Evolutionary conservation across 306 rosid species (phyloP), one percentile per base, ranked within the genome.

Genomic region (Abrus pulchellus): DNA sequence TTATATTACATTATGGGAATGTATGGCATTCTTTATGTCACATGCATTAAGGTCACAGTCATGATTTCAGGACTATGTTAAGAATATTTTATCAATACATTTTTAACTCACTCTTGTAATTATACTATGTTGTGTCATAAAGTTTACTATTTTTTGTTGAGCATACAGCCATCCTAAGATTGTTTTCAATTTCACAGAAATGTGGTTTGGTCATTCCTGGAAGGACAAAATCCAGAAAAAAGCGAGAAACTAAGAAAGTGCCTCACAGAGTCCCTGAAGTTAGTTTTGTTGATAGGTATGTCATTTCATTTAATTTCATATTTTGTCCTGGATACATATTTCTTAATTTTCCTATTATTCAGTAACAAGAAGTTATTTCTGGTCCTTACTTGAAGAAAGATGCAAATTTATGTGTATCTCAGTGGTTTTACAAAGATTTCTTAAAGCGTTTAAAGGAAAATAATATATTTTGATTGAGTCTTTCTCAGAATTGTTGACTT

Each of bases 211-310:
- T 53, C 63, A 62, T 76, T 82, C 76, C 20, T 88, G 77, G 77
- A 93, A 94, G 99, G 94, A 85, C 84, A 88, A 69, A 69, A 83
- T 82, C 87, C 92, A 43, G 93, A 85, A 66, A 91, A 85, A 83
- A 87, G 87, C 88, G 91, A 78, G 82, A 91, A 83, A 79, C 75
- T 94, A 68, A 91, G 89, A 62, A 84, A 66, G 48, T 62, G 86
- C 89, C 89, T 94, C 75, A 83, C 74, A 6, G 95, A 91, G 83
- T 97, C 99, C 80, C 92, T 94, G 33, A 94, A 94, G 86, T 84
- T 93, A 84, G 97, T 94, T 86, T 78, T 94, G 81, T 87, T 94
- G 79, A 93, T 94, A 71, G 99, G 99, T 94, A 78, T 40, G 95
- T 57, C 63, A 30, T 72, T 38, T 43, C 52, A 36, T 63, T 32